A percentile compares a stretch with the other conserved stretches of the same genome.
Conservation (phyloP, 2,329 filamentous ascomycete species). For the Cordyceps cateniannulata region DNA sequence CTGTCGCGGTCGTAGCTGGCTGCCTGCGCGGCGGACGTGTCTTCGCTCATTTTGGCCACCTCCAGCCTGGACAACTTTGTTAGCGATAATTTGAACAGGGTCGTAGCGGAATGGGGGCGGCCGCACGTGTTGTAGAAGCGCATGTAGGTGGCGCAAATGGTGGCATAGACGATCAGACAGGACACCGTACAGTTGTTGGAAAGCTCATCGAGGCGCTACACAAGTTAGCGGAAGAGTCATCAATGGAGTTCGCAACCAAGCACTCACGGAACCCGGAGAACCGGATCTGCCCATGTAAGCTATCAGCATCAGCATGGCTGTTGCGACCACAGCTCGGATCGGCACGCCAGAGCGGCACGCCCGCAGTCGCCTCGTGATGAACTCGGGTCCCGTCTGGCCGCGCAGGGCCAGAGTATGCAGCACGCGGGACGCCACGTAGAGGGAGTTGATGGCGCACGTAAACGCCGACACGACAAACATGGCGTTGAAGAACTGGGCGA, state of each 20-base stretch:
- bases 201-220: slow-evolving; percentile 30
- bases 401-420: slow-evolving; percentile 31
- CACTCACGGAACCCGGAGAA: slow-evolving; percentile 27
- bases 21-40: slow-evolving; percentile 30
- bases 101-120: neutral
- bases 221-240: slow-evolving; percentile 6
- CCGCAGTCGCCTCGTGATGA: slow-evolving; percentile 30
- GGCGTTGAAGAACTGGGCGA: slow-evolving; percentile 32
- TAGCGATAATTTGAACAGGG: neutral
- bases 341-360: slow-evolving; percentile 32
- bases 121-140: slow-evolving; percentile 31
- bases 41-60: slow-evolving; percentile 31
- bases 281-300: slow-evolving; percentile 33
- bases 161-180: slow-evolving; percentile 33
- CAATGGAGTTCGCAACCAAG: neutral
- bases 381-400: slow-evolving; percentile 33
- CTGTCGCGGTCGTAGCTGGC: slow-evolving; percentile 27
- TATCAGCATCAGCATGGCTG: slow-evolving; percentile 30
- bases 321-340: slow-evolving; percentile 32
- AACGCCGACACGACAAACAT: slow-evolving; percentile 32
- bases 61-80: slow-evolving; percentile 23
- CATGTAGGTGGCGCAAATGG: slow-evolving; percentile 35
- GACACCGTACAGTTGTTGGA: slow-evolving; percentile 32
- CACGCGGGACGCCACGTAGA: slow-evolving; percentile 31
- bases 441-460: slow-evolving; percentile 31